Base-by-base conservation (phyloP, 2,329 filamentous ascomycete genomes). In the Penicillium sp. region DNA sequence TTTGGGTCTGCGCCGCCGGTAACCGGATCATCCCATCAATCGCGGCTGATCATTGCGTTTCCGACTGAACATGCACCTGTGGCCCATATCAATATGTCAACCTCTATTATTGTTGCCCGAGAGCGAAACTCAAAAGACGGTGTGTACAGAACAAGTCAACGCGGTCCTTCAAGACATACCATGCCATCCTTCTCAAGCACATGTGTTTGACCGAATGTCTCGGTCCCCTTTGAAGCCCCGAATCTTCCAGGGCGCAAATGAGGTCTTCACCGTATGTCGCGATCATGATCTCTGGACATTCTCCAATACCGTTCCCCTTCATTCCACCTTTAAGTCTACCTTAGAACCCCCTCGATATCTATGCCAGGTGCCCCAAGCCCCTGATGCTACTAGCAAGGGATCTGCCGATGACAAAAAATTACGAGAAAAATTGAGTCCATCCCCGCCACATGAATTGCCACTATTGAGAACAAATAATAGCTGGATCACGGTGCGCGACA, bases 1-100 rank as follows among this genome's bases (percentile, higher is more conserved):
- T 58, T 60, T 55, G 39, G 46, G 42, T 58, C 61, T 63, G 60
- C 61, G 62, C 54, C 57, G 52, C 59, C 59, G 52, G 60, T 60
- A 61, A 38, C 49, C 52, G 49, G 49, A 28, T 21, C 36, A n/a
- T 53, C 46, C 48, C 41, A 41, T 52, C 24, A 38, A 43, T 43
- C 53, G 45, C 47, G 47, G 49, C 49, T 31, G 45, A 41, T 47
- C 45, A 60, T 62, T 62, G 47, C 24, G 43, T 58, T 55, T 57
- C 28, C 28, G 48, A 50, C 61, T 31, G 45, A 39, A 23, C 21
- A 28, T 61, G 54, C 52, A 41, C 55, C 49, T 59, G 59, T 61
- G 56, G 56, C 48, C 58, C 42, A 56, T 57, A 55, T 61, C 47
- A 49, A 62, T 61, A 60, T 58, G 51, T 39, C 31, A 49, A 60